Conservation (phyloP, 306 rosid species). For the peach (Prunus persica) region DNA sequence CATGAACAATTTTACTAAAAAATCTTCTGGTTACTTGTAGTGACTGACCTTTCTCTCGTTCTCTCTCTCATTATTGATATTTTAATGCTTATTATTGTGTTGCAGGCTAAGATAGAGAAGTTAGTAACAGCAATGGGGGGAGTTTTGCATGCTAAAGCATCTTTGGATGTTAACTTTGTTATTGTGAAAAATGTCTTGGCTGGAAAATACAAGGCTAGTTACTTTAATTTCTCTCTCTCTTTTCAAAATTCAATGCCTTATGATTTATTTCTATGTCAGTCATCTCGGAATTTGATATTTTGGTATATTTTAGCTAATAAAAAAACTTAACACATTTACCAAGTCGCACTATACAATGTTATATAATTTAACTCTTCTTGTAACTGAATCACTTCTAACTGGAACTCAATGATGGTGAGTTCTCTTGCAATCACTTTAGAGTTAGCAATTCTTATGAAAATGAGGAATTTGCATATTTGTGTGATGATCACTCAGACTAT, state of each 20-base stretch:
- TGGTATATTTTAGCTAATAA: neutral
- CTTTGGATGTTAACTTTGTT: slow-evolving; percentile 73
- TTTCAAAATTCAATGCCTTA: neutral
- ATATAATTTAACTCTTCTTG: neutral
- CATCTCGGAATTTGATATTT: neutral
- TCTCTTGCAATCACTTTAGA: slow-evolving; percentile 7
- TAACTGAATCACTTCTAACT: neutral
- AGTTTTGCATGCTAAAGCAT: slow-evolving; percentile 56
- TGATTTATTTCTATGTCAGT: neutral
- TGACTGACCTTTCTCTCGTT: neutral
- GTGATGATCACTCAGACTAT: slow-evolving; percentile 7
- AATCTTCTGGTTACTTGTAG: neutral
- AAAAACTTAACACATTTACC: neutral
- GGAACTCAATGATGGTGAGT: neutral
- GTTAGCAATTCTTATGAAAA: neutral
- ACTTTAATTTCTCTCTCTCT: slow-evolving; percentile 22
- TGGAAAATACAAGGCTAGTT: slow-evolving; percentile 75
- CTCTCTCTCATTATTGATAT: neutral
- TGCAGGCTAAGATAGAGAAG: slow-evolving; percentile 69
- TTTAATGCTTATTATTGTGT: neutral
- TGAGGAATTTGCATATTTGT: neutral
- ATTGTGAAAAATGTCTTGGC: slow-evolving; percentile 87
- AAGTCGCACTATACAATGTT: neutral
- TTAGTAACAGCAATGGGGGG: slow-evolving; percentile 92
- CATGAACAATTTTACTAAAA: neutral